Base-by-base conservation (phyloP, 176 grass and related monocot species). In the Puya raimondii region DNA sequence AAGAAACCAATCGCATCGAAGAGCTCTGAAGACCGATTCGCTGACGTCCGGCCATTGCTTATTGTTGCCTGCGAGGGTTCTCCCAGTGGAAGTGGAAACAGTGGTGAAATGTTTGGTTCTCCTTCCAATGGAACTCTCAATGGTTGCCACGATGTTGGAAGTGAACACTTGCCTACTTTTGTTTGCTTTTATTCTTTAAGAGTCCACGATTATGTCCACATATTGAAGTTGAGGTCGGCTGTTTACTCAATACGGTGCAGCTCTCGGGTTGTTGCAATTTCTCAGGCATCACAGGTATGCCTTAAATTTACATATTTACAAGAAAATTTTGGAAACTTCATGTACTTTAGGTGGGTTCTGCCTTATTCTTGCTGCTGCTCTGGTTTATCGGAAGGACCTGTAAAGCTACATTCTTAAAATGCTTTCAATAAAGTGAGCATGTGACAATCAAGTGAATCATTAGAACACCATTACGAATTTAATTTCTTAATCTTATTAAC, bases 171-270 rank as follows among this genome's bases (percentile, higher is more conserved):
- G 10, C 79, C 84, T 47, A 83, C 84, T 54, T 75, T 74, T 50
- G 72, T 92, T 66, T 89, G 69, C 12, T 97, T 97, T 83, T 97
- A 97, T 84, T 97, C 93, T 11, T 72, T 97, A 58, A 90, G 79
- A 61, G 47, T 72, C 17, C 89, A 92, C 53, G 86, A 85, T 66
- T 92, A 90, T 27, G 86, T 90, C 49, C 89, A 97, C 85, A 79
- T 74, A 10, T 51, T 97, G 20, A 97, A 87, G 77, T 90, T 92
- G 68, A 81, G 89, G 72, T 85, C 93, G 25, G 59, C 84, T 78
- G 84, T 97, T 63, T 90, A 83, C 81, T 97, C 93, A 23, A 82
- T 97, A 63, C 80, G 89, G 53, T 88, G 89, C 70, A 90, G 89
- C 81, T 66, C 82, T 26, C 91, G 93, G 64, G 84, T 90, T 72